Conservation (phyloP, 2,329 filamentous ascomycete genomes). For the Graphilbum ipis-grandicollis region DNA sequence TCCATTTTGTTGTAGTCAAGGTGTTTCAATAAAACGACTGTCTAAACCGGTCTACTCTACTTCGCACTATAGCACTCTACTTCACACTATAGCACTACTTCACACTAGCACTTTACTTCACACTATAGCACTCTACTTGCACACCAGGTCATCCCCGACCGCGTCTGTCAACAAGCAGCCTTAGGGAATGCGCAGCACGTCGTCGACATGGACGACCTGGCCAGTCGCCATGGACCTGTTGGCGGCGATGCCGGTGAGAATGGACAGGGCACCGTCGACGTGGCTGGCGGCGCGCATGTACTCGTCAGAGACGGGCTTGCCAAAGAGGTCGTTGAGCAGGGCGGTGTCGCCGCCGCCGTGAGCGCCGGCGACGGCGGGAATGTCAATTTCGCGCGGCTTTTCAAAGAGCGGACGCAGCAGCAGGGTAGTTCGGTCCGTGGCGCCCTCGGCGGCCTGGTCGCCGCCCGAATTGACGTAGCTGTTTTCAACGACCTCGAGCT, state of each 20-base stretch:
- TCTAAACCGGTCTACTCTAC: too few relatives aligned
- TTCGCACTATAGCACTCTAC: too few relatives aligned
- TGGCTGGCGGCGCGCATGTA: slow-evolving; percentile 23
- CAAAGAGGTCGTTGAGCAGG: slow-evolving; percentile 25
- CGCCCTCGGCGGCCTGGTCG: slow-evolving; percentile 16
- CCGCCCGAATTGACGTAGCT: slow-evolving; percentile 24
- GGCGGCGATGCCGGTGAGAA: slow-evolving; percentile 24
- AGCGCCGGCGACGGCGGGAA: slow-evolving; percentile 21
- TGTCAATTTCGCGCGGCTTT: slow-evolving; percentile 24
- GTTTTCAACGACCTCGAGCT: slow-evolving; percentile 28
- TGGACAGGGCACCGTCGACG: slow-evolving; percentile 25
- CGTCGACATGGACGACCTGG: slow-evolving; percentile 11
- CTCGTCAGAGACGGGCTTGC: slow-evolving; percentile 17
- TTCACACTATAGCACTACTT: too few relatives aligned
- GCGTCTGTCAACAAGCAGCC: too few relatives aligned
- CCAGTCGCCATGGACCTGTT: slow-evolving; percentile 20
- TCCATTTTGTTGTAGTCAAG: too few relatives aligned
- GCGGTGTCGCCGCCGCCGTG: slow-evolving; percentile 29
- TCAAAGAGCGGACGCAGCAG: slow-evolving; percentile 35
- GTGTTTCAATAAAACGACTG: too few relatives aligned
- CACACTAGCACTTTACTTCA: too few relatives aligned
- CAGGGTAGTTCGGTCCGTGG: slow-evolving; percentile 19
- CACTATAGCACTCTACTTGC: too few relatives aligned
- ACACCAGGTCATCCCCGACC: too few relatives aligned
- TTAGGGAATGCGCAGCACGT: slow-evolving; percentile 7